Percentiles rank a stretch among this genome's conserved stretches.
These are phyloP conservation scores for Trichosanthes cucumerina DNA, from an alignment of 306 rosid genomes.

Conservation along the genomic window DNA sequence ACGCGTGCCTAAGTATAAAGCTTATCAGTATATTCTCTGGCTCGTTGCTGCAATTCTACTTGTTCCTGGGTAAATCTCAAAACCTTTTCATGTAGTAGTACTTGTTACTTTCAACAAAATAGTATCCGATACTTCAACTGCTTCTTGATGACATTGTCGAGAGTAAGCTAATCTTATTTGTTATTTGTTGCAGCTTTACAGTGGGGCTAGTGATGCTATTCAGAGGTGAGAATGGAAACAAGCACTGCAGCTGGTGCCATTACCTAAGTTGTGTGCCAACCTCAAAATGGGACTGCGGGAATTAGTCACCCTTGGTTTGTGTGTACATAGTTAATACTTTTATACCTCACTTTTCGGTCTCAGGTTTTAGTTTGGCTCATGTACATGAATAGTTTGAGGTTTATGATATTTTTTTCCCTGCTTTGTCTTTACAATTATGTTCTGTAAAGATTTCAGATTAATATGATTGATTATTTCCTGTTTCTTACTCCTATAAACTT, in stretches of 20 bases:
- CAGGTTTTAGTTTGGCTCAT: not conserved
- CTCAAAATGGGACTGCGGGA: slow-evolving; percentile 16
- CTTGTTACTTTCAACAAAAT: not conserved
- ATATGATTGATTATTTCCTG: not conserved
- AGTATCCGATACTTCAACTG: not conserved
- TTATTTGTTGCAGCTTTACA: slow-evolving; percentile 6
- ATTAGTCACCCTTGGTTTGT: not conserved
- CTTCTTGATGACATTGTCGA: not conserved
- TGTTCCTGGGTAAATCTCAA: slow-evolving; percentile 23
- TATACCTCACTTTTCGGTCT: not conserved
- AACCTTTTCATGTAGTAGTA: not conserved
- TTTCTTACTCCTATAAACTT: not conserved
- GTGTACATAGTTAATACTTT: not conserved
- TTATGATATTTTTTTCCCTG: not conserved
- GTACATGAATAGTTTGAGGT: not conserved
- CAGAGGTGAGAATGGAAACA: slow-evolving; percentile 22
- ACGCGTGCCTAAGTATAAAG: slow-evolving; percentile 24
- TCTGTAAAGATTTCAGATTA: not conserved
- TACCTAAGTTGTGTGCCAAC: slow-evolving; percentile 18
- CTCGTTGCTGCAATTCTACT: slow-evolving; percentile 18
- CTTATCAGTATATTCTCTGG: slow-evolving; percentile 25
- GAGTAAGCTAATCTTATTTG: not conserved
- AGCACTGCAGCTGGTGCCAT: slow-evolving; percentile 21
- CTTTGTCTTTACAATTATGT: not conserved
- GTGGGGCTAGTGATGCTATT: slow-evolving; percentile 15